Percentiles rank a stretch among this genome's conserved stretches.
Evolutionary conservation across 73 alveolate genomes (phyloP).

Genomic region (Paramecium pentaurelia): DNA sequence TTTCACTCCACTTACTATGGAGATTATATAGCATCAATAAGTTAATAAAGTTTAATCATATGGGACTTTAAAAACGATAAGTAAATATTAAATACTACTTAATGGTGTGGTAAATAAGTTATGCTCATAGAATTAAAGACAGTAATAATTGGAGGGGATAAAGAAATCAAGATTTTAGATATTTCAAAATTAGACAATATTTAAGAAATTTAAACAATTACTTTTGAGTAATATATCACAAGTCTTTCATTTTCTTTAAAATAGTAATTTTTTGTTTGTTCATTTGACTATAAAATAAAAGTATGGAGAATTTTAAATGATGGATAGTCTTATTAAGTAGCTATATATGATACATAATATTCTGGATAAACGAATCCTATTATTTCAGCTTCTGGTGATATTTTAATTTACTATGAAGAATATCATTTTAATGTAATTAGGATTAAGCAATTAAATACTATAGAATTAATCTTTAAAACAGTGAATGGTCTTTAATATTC

Average conservation of each 20-base stretch:
- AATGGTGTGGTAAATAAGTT: not conserved
- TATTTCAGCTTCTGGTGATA: not conserved
- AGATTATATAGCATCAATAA: not conserved
- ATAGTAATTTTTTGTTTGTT: not conserved
- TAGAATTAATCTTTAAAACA: not conserved
- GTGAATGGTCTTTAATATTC: not conserved
- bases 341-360: not conserved
- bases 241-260: not conserved
- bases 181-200: not conserved
- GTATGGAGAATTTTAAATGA: not conserved
- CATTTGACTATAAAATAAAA: not conserved
- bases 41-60: not conserved
- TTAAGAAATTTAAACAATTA: not conserved
- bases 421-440: not conserved
- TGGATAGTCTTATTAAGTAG: not conserved
- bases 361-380: not conserved
- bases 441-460: not conserved
- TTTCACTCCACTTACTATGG: not conserved
- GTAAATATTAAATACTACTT: not conserved
- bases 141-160: not conserved
- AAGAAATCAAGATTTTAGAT: not conserved
- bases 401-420: not conserved
- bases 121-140: not conserved
- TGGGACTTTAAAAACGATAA: not conserved
- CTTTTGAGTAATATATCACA: not conserved